Evolutionary conservation across 805 yeast genomes (phyloP), one percentile per base, ranked within the genome.

Genomic region (Candida multigemmis): DNA sequence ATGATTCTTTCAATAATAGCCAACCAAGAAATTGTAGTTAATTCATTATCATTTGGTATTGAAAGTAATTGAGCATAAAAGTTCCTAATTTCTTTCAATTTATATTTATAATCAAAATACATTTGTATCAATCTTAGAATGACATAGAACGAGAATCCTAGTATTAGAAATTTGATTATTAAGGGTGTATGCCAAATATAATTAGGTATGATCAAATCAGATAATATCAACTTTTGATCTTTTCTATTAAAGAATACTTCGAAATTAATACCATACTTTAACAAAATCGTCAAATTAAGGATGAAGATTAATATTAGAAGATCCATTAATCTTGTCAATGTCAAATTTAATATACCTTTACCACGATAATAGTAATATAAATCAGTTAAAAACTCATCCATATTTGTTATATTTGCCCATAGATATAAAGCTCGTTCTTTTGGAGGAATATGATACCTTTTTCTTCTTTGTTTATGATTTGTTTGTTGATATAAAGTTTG

Each of bases 391-490:
- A 89, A 91, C 24, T 74, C 69, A 55, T 91, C 99, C 49, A 91
- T 66, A 50, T 91, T 91, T 39, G 82, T 84, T 14, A 91, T 84
- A 44, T 91, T 91, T 1, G 97, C 94, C 97, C 98, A 91, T 34
- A 84, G 68, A 85, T 96, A 91, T 11, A 82, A 59, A 0, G 97
- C 94, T 25, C 85, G 60, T 45, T 87, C 96, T 25, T 50, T 53
- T 4, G 67, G 67, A 10, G 68, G 65, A 13, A 62, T 59, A 4
- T 52, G 32, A 25, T 46, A 39, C 14, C 30, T 32, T 12, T 18
- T 26, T 35, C 14, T 19, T 34, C 24, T 19, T 21, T 11, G 12
- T 29, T 16, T 11, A 22, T 13, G 23, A 24, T n/a, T 14, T 20
- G 16, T 3, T n/a, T 18, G 27, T 23, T 26, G 42, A 33, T 21